Base-by-base conservation (phyloP, 2,329 filamentous ascomycete species). In the Calonectria naviculata region DNA sequence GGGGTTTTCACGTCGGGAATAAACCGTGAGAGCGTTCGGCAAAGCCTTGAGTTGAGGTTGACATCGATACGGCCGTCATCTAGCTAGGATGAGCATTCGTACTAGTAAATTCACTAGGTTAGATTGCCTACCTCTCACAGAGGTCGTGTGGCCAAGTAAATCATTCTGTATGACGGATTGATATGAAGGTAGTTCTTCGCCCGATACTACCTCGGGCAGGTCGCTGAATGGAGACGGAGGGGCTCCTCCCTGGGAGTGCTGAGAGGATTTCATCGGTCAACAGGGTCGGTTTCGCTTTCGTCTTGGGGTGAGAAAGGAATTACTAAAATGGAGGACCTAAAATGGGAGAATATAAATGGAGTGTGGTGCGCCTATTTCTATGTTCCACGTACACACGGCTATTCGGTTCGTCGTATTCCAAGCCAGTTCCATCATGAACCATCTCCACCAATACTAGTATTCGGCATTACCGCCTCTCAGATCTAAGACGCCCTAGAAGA, bases 1-100 rank as follows among this genome's bases (percentile, higher is more conserved):
- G 69, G 66, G n/a, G 58, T 58, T 36, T 73, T 73, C 63, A 67
- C 15, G 44, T 73, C 71, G 58, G 70, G 71, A 38, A 72, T 73
- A 60, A 73, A 72, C 8, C 70, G 71, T 2, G 71, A 72, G n/a
- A 73, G 71, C 19, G 71, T 65, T 31, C 71, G 70, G 17, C 71
- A 73, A 36, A 73, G 71, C 21, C 70, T 71, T 2, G 71, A 72
- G 64, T 70, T 70, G 42, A 73, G 56, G 63, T 73, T 64, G 34
- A 73, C 71, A 12, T 73, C 70, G 46, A 73, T 52, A 3, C 64
- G 72, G 28, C 71, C 71, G n/a, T 72, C 70, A 8, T 66, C 71
- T 73, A 44, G 21, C 26, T 15, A n/a, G 10, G n/a, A n/a, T 68
- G 9, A 73, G 54, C 19, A 17, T 46, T n/a, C 6, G 3, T 24